Evolutionary conservation across 352 stramenopile species (phyloP).

Genomic region (Globisporangium heterothallicum): DNA sequence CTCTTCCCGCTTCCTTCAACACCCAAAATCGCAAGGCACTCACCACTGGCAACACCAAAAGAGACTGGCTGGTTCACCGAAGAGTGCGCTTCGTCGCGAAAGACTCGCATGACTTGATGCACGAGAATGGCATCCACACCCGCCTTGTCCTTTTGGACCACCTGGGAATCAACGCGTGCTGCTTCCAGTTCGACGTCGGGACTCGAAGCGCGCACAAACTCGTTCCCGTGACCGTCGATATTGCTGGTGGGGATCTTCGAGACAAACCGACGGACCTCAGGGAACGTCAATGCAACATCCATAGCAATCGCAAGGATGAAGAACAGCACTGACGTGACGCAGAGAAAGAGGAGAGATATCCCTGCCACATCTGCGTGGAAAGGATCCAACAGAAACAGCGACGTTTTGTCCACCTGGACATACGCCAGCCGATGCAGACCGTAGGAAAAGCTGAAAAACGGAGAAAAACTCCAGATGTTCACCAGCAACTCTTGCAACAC

Average conservation of each 20-base stretch:
- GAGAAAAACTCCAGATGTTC: conserved; percentile 47
- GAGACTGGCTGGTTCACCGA: conserved; percentile 5
- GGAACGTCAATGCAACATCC: too few relatives aligned
- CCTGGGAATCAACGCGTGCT: too few relatives aligned
- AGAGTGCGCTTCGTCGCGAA: neutral
- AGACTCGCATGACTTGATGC: conserved; percentile 8
- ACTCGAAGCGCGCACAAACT: too few relatives aligned
- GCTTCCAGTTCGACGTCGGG: too few relatives aligned
- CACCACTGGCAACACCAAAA: conserved; percentile 13
- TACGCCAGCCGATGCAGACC: conserved; percentile 1
- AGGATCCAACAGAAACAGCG: conserved; percentile 7
- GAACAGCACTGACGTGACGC: conserved; percentile 17
- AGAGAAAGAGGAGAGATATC: conserved; percentile 30
- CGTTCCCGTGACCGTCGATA: too few relatives aligned
- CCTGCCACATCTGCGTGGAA: neutral
- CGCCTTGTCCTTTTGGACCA: neutral
- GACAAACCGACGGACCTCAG: too few relatives aligned
- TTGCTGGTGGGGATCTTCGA: too few relatives aligned
- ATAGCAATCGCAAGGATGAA: conserved; percentile 18
- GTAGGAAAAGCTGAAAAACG: conserved; percentile 46
- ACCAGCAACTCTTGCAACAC: conserved; percentile 17
- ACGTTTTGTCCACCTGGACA: conserved; percentile 6
- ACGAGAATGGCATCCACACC: neutral
- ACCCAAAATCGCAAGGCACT: conserved; percentile 16
- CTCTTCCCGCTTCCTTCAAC: conserved; percentile 11